phyloP scores from a whole-genome alignment of 257 asterid genomes.

The Nyctanthes arbortristis region DNA sequence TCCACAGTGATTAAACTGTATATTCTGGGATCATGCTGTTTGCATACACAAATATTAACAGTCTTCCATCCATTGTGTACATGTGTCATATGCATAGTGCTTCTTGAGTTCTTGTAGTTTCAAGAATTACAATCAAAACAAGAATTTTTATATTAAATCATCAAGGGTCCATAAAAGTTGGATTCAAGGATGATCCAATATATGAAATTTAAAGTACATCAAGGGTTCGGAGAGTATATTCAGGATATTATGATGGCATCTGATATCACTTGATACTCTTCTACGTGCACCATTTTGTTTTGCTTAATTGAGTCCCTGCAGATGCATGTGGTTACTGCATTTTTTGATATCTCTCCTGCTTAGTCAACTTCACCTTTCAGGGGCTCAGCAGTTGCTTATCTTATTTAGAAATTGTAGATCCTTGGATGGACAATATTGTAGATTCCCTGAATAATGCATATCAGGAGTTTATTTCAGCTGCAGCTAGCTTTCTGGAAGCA shows the following conservation, averaged over 20 bases:
- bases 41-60: not conserved
- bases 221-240: not conserved
- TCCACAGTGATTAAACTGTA: too few species aligned
- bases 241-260: not conserved
- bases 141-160: too few species aligned
- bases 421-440: conserved; percentile 71
- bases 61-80: not conserved
- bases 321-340: not conserved
- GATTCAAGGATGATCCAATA: too few species aligned
- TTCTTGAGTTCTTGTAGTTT: too few species aligned
- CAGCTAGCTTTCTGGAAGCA: conserved; percentile 67
- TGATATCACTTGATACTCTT: not conserved
- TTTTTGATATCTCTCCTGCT: not conserved
- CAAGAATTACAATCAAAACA: too few species aligned
- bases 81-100: not conserved
- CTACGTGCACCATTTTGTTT: not conserved
- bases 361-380: not conserved
- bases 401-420: conserved; percentile 21
- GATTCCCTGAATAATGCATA: conserved; percentile 70
- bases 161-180: too few species aligned
- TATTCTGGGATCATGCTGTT: too few species aligned
- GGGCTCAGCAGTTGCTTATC: conserved; percentile 3
- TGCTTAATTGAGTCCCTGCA: not conserved
- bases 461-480: conserved; percentile 77
- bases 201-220: not conserved